A percentile compares a stretch with the other conserved stretches of the same genome.
Conservation (phyloP, 306 rosid genomes). For the Ziziphus jujuba region DNA sequence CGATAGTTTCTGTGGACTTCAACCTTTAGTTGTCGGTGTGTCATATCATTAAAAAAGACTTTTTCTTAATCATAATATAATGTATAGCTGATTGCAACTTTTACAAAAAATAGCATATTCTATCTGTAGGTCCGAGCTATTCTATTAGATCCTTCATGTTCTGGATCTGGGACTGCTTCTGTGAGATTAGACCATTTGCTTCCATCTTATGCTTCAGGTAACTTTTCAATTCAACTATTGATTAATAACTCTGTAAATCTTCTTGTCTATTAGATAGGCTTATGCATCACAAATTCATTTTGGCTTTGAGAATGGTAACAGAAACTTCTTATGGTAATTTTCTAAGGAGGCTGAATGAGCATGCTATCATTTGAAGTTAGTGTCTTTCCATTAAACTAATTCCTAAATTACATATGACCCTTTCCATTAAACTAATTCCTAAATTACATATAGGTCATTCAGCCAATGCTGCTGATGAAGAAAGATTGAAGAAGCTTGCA, state of each 20-base stretch:
- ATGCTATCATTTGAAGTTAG: background rate
- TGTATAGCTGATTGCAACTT: no score
- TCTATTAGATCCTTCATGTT: conserved; percentile 93
- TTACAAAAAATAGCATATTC: conserved; percentile 1
- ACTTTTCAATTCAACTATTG: conserved; percentile 1
- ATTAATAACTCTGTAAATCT: no score
- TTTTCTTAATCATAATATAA: no score
- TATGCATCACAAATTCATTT: no score
- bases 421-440: background rate
- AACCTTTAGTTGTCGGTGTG: no score
- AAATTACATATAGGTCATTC: conserved; percentile 26
- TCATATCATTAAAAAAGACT: no score
- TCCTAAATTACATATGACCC: background rate
- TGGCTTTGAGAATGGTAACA: no score
- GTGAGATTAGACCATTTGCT: conserved; percentile 83
- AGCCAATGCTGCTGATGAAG: conserved; percentile 33
- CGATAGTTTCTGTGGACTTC: no score
- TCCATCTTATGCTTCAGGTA: conserved; percentile 77
- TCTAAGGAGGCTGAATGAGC: no score
- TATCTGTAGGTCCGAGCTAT: conserved; percentile 62
- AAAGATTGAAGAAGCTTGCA: conserved; percentile 83
- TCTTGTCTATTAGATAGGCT: no score
- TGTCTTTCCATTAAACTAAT: background rate
- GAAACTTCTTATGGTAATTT: no score
- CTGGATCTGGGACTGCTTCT: conserved; percentile 86